A percentile compares a stretch with the other conserved stretches of the same genome.
These are phyloP conservation scores for Phragmites australis DNA, from an alignment of 176 grass and related monocot genomes.

Conservation along the genomic window DNA sequence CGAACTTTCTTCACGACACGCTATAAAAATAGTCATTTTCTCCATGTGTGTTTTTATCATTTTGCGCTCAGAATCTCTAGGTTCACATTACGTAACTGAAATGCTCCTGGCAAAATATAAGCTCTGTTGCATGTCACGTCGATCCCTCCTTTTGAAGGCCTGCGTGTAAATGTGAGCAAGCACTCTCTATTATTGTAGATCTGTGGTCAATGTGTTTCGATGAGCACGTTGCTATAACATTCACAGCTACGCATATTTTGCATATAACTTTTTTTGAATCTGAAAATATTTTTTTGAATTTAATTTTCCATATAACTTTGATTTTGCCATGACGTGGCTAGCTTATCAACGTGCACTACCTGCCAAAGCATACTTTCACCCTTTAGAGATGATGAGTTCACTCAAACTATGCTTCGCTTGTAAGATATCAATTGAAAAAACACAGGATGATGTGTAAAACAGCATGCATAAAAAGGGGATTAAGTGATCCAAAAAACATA, in stretches of 20 bases:
- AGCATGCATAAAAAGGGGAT: no score
- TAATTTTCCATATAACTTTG: not conserved
- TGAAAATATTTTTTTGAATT: no score
- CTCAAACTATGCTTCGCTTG: no score
- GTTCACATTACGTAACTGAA: conserved; percentile 31
- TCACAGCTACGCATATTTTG: not conserved
- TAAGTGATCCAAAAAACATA: no score
- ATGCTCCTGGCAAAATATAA: not conserved
- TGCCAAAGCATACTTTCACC: not conserved
- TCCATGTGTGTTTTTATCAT: not conserved
- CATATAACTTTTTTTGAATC: no score
- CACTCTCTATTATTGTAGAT: not conserved
- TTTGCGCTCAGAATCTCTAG: conserved; percentile 21
- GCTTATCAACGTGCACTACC: no score
- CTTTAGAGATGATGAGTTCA: not conserved
- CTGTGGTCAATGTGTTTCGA: not conserved
- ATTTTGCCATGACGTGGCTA: not conserved
- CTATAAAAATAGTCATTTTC: not conserved
- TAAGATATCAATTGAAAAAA: no score
- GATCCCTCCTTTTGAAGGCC: not conserved
- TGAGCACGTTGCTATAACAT: not conserved
- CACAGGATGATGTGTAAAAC: no score
- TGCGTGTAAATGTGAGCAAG: not conserved
- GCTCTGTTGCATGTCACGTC: not conserved
- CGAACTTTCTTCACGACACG: conserved; percentile 32